Evolutionary conservation across 2,329 filamentous ascomycete genomes (phyloP), one percentile per base, ranked within the genome.

Genomic region (Pezicula carpinea): DNA sequence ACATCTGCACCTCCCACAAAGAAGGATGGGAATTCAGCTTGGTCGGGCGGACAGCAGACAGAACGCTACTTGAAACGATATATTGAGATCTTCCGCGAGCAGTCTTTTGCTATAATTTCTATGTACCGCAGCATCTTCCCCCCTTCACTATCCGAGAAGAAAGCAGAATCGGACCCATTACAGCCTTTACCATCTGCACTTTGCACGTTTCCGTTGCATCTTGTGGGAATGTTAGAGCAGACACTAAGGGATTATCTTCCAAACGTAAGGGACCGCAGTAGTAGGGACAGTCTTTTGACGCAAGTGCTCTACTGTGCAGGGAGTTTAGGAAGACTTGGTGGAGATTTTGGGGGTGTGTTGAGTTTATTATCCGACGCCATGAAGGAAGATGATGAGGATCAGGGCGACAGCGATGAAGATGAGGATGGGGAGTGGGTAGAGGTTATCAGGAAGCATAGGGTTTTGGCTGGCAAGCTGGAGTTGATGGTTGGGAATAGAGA

Each of bases 51-150:
- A 0, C 90, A 95, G 60, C 93, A 97, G 65, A 96, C 91, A 1
- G 93, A 97, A 66, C 80, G 90, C 43, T 99, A 90, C 60, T 71
- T 99, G 36, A 99, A 97, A 66, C 80, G 91, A 40, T 99, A 95
- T 66, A 88, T 99, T 59, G 93, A 99, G 64, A 90, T 99, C 22
- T 97, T 97, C 65, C 86, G 93, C 44, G 93, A 99, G 67, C 93
- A 99, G 67, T 96, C 89, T 63, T 99, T 99, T 65, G 87, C 85
- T 36, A 95, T 97, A 50, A 82, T 97, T 22, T 95, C 89, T 49
- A 89, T 97, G 77, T 96, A 95, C 67, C 88, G 85, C 59, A 93
- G 86, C 59, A 89, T 97, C 46, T 95, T 95, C 60, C 83, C 86
- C 0, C 74, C 79, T 13, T 22, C 56, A 14, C 44, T 50, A 40